These are phyloP conservation scores for Corylus americana DNA, from an alignment of 306 rosid species.

Conservation along the genomic window DNA sequence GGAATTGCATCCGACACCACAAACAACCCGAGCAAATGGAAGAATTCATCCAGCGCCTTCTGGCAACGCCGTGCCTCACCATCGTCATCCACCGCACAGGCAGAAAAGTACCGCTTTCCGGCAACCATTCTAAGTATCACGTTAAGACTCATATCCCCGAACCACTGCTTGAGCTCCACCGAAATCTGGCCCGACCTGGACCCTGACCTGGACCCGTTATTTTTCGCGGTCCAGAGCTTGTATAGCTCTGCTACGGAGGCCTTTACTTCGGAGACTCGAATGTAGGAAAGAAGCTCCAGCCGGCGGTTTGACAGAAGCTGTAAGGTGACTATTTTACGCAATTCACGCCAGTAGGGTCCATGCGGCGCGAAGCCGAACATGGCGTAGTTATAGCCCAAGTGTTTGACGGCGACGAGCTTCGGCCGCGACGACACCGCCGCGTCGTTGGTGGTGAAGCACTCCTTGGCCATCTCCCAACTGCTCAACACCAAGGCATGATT, in stretches of 20 bases:
- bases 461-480: too few species aligned
- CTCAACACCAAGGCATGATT: constrained; percentile 41
- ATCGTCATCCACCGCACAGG: background rate
- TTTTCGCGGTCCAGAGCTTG: background rate
- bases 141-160: constrained; percentile 44
- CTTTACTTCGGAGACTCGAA: constrained; percentile 36
- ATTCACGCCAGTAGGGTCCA: constrained; percentile 44
- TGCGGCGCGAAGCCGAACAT: constrained; percentile 41
- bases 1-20: constrained; percentile 21
- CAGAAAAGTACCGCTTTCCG: constrained; percentile 29
- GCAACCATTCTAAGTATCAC: constrained; percentile 42
- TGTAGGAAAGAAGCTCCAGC: constrained; percentile 24
- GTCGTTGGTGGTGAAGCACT: constrained; percentile 45
- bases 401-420: constrained; percentile 22
- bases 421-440: constrained; percentile 43
- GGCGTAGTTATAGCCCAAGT: constrained; percentile 46
- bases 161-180: constrained; percentile 43
- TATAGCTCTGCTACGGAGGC: constrained; percentile 21
- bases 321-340: constrained; percentile 39
- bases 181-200: background rate
- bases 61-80: background rate
- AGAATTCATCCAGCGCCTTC: constrained; percentile 27
- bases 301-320: constrained; percentile 45
- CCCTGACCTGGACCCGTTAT: background rate
- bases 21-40: constrained; percentile 27